phyloP scores from a whole-genome alignment of 768 basidiomycete species.

The Suillus subaureus region DNA sequence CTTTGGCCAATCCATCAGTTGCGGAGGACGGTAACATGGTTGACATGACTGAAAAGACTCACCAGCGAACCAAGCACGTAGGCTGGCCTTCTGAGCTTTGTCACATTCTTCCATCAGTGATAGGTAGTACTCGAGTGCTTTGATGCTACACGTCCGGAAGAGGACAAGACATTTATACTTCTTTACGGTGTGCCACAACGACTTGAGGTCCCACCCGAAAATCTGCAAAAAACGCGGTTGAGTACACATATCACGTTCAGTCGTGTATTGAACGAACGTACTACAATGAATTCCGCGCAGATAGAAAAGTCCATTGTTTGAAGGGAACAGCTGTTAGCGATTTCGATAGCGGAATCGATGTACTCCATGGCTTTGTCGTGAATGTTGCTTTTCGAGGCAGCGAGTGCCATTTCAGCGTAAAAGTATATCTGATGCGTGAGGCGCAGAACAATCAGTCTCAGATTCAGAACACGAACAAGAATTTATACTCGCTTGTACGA shows the following conservation, averaged over 20 bases:
- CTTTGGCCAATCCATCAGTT: no score
- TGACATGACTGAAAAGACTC: not conserved
- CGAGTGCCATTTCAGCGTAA: not conserved
- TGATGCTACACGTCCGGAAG: not conserved
- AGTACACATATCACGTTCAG: no score
- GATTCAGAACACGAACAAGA: not conserved
- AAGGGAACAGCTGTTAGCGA: not conserved
- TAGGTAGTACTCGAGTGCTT: not conserved
- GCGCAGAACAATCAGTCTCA: not conserved
- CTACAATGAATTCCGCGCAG: not conserved
- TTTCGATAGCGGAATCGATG: not conserved
- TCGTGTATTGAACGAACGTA: not conserved
- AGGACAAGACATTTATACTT: not conserved
- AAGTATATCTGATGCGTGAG: not conserved
- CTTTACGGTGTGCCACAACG: no score
- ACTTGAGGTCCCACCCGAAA: no score
- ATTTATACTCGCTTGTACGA: not conserved
- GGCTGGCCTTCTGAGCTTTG: not conserved
- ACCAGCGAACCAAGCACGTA: not conserved
- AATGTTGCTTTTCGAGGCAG: not conserved
- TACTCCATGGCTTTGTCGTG: not conserved
- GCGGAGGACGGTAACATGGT: not conserved
- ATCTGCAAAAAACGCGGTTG: no score
- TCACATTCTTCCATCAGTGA: not conserved
- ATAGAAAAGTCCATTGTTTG: not conserved